Evolutionary conservation across 768 basidiomycete species (phyloP).

Genomic region (Holtermannia corniformis): DNA sequence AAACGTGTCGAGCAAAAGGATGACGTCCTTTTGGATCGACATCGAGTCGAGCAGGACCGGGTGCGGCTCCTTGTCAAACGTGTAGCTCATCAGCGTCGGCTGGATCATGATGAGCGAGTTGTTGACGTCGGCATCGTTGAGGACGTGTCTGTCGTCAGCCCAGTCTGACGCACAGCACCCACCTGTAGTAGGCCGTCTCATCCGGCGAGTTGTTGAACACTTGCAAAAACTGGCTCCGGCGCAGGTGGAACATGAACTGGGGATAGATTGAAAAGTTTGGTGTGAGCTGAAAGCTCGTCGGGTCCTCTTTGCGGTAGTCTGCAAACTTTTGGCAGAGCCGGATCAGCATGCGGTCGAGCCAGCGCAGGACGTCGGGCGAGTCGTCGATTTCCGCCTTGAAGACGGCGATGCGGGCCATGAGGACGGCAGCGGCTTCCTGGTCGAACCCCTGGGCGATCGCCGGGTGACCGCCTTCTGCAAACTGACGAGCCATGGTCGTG

Average conservation of each 20-base stretch:
- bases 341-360: slow-evolving; percentile 98
- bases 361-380: slow-evolving; percentile 86
- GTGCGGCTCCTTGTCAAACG: slow-evolving; percentile 74
- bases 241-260: slow-evolving; percentile 99
- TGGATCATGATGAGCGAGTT: slow-evolving; percentile 99
- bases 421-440: slow-evolving; percentile 92
- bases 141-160: slow-evolving; percentile 57
- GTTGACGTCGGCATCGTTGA: slow-evolving; percentile 97
- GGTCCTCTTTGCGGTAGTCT: slow-evolving; percentile 96
- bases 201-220: slow-evolving; percentile 99
- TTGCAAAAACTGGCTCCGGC: slow-evolving; percentile 95
- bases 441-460: slow-evolving; percentile 89
- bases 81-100: slow-evolving; percentile 97
- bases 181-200: slow-evolving; percentile 97
- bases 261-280: slow-evolving; percentile 99
- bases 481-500: slow-evolving; percentile 95
- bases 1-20: slow-evolving; percentile 95
- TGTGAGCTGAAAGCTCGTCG: slow-evolving; percentile 77
- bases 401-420: slow-evolving; percentile 97
- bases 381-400: slow-evolving; percentile 99
- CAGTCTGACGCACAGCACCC: slow-evolving; percentile 22
- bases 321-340: slow-evolving; percentile 98
- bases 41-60: slow-evolving; percentile 95
- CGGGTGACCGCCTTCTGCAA: slow-evolving; percentile 93
- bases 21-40: slow-evolving; percentile 93